Evolutionary conservation across 139 green algal species (phyloP).

Genomic region (Edaphochlamys debaryana): DNA sequence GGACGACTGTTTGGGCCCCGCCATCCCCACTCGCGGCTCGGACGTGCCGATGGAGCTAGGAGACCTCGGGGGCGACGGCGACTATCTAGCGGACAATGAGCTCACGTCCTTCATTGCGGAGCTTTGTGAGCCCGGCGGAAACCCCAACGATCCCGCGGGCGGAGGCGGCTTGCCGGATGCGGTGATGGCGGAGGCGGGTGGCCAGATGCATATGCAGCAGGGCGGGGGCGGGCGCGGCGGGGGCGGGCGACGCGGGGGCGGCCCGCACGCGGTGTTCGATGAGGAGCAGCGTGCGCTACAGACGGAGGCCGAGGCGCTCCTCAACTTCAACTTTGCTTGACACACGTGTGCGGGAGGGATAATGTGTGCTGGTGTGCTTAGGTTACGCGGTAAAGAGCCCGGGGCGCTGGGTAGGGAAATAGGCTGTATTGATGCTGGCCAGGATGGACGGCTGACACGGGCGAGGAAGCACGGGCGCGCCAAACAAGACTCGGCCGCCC

Average conservation of each 20-base stretch:
- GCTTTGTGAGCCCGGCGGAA: slow-evolving; percentile 10
- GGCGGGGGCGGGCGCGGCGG: background rate
- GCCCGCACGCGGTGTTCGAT: no score
- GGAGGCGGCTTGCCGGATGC: background rate
- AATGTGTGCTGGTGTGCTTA: no score
- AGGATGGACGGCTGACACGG: no score
- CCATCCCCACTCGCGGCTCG: background rate
- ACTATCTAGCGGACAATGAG: slow-evolving; percentile 26
- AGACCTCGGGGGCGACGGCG: background rate
- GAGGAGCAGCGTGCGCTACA: slow-evolving; percentile 25
- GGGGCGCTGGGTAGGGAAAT: no score
- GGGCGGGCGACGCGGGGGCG: background rate
- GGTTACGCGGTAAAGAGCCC: no score
- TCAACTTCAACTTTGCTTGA: slow-evolving; percentile 22
- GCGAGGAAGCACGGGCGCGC: no score
- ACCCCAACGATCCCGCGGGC: background rate
- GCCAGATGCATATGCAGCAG: background rate
- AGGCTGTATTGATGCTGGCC: no score
- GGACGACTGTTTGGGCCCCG: no score
- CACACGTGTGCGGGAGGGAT: background rate
- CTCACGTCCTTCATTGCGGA: slow-evolving; percentile 28
- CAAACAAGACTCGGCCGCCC: no score
- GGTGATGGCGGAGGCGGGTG: background rate
- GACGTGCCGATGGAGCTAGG: background rate
- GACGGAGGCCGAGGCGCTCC: slow-evolving; percentile 23